Conservation (phyloP, 306 rosid genomes). For the Sicyos edulis region DNA sequence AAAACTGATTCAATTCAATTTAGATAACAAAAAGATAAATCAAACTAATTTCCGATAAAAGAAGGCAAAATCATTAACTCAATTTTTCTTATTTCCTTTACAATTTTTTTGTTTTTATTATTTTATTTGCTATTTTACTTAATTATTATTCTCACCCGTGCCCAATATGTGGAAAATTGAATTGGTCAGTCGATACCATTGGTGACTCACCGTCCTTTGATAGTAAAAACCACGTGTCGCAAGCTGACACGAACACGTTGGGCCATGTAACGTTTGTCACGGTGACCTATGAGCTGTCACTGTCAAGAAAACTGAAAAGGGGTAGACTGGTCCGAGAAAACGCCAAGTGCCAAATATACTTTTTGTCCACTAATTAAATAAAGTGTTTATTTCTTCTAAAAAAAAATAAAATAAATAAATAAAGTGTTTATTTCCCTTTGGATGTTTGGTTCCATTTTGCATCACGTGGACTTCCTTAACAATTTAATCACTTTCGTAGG, state of each 20-base stretch:
- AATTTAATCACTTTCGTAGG: too few relatives aligned
- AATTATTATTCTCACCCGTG: too few relatives aligned
- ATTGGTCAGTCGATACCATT: neutral
- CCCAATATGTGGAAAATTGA: neutral
- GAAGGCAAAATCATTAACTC: too few relatives aligned
- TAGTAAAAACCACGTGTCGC: neutral
- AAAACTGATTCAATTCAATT: too few relatives aligned
- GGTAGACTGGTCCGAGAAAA: neutral
- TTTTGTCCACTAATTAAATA: neutral
- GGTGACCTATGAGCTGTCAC: neutral
- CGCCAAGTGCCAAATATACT: neutral
- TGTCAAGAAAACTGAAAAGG: neutral
- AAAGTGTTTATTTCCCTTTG: neutral
- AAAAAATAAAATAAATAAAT: too few relatives aligned
- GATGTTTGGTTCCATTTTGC: neutral
- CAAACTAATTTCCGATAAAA: too few relatives aligned
- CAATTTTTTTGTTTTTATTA: too few relatives aligned
- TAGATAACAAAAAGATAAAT: too few relatives aligned
- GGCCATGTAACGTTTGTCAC: neutral
- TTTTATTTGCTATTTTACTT: too few relatives aligned
- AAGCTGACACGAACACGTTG: neutral
- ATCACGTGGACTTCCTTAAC: neutral
- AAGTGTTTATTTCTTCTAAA: too few relatives aligned
- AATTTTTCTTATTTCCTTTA: too few relatives aligned
- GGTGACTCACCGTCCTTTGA: conserved; percentile 2